Evolutionary conservation across 2,329 filamentous ascomycete genomes (phyloP).

Genomic region (Alternaria dauci): DNA sequence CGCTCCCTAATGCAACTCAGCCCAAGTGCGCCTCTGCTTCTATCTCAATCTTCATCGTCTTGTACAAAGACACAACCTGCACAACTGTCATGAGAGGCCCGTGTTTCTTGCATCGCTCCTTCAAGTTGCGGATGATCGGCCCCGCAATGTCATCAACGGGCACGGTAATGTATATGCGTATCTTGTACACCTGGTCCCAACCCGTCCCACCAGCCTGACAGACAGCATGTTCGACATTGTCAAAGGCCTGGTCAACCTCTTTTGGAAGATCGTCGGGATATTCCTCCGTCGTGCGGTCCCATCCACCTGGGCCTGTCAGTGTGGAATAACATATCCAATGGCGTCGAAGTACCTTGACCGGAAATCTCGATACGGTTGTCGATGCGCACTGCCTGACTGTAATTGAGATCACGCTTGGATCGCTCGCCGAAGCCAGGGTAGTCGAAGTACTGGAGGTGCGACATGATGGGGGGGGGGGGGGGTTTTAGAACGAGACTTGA

Average conservation of each 20-base stretch:
- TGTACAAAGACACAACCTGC: conserved; percentile 31
- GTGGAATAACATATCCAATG: neutral
- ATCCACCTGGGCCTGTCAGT: conserved; percentile 29
- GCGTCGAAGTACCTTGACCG: conserved; percentile 31
- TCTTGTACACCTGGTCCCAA: conserved; percentile 58
- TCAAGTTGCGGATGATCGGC: conserved; percentile 24
- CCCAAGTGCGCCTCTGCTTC: conserved; percentile 32
- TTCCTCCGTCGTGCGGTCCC: conserved; percentile 33
- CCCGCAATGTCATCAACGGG: conserved; percentile 24
- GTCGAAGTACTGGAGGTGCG: neutral
- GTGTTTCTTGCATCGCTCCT: conserved; percentile 34
- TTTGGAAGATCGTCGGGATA: conserved; percentile 25
- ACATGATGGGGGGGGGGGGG: neutral
- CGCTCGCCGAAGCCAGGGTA: conserved; percentile 26
- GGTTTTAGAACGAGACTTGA: neutral
- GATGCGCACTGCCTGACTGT: conserved; percentile 40
- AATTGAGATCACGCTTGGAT: conserved; percentile 27
- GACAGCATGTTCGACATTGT: conserved; percentile 63
- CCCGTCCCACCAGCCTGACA: conserved; percentile 62
- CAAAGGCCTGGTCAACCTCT: conserved; percentile 56
- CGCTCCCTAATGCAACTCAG: neutral
- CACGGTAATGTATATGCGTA: conserved; percentile 28
- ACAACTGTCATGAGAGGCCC: conserved; percentile 36
- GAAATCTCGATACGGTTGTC: conserved; percentile 37
- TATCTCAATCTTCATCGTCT: conserved; percentile 36